Evolutionary conservation across 805 yeast genomes (phyloP).

Genomic region (Sugiyamaella lignohabitans): DNA sequence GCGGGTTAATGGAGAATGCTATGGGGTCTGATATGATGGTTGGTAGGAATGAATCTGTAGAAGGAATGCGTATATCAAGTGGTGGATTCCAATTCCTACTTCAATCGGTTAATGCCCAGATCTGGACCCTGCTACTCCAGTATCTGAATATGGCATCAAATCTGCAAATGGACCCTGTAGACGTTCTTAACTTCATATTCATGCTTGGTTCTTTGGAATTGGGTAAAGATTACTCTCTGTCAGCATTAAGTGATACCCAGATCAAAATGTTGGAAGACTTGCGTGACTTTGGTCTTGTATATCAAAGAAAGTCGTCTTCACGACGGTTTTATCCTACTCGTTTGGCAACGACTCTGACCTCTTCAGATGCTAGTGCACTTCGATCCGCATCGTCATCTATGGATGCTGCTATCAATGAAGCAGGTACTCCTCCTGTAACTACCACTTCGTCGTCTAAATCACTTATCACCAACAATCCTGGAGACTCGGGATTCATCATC

Average conservation of each 20-base stretch:
- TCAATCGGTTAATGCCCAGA: constrained; percentile 89
- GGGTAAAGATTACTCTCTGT: constrained; percentile 75
- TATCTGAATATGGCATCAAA: constrained; percentile 80
- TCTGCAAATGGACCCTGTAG: constrained; percentile 90
- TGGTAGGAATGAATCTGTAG: constrained; percentile 1
- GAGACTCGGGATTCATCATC: constrained; percentile 61
- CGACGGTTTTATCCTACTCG: constrained; percentile 82
- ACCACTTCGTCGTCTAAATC: background rate
- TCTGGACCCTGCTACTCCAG: constrained; percentile 87
- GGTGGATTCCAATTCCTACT: constrained; percentile 89
- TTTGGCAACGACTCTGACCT: constrained; percentile 80
- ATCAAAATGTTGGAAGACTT: constrained; percentile 80
- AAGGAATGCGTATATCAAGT: constrained; percentile 63
- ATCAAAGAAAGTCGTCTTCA: constrained; percentile 52
- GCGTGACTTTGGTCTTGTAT: constrained; percentile 85
- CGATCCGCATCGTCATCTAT: constrained; percentile 71
- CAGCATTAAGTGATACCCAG: constrained; percentile 72
- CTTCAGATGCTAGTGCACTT: constrained; percentile 60
- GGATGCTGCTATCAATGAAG: constrained; percentile 48
- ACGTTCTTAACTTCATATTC: constrained; percentile 87
- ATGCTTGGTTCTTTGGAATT: constrained; percentile 88
- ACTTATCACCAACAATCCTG: background rate
- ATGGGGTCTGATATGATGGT: constrained; percentile 14
- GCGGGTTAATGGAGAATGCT: constrained; percentile 78
- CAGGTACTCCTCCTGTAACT: background rate